A percentile compares a stretch with the other conserved stretches of the same genome.
Conservation (phyloP, 495 filamentous ascomycete genomes). For the Penicillium parvum region DNA sequence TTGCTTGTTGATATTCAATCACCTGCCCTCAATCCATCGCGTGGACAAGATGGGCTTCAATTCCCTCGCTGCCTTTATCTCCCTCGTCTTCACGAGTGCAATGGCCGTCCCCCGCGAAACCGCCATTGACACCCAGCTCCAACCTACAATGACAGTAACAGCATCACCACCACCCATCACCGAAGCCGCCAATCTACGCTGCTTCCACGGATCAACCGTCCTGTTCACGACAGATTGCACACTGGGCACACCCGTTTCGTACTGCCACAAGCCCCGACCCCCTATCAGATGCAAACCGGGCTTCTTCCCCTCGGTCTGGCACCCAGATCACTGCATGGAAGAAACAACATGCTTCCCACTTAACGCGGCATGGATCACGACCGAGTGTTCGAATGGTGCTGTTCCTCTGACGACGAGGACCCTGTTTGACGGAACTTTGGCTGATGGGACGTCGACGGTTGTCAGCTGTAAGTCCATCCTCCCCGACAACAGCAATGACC, state of each 20-base stretch:
- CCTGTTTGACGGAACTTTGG: conserved; percentile 18
- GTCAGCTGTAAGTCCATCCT: conserved; percentile 14
- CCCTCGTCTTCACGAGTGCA: background rate
- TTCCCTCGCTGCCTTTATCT: background rate
- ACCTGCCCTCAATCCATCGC: background rate
- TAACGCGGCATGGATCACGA: conserved; percentile 24
- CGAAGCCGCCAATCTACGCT: conserved; percentile 13
- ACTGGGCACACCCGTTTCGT: conserved; percentile 20
- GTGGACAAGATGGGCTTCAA: conserved; percentile 3
- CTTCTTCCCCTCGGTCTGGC: conserved; percentile 26
- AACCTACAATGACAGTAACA: conserved; percentile 2
- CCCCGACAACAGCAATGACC: background rate
- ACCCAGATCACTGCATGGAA: conserved; percentile 27
- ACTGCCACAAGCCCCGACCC: conserved; percentile 15
- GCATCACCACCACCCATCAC: conserved; percentile 11
- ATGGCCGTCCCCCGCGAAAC: conserved; percentile 15
- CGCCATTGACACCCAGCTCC: background rate
- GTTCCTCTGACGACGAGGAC: conserved; percentile 21
- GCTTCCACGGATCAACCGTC: conserved; percentile 19
- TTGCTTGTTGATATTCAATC: background rate
- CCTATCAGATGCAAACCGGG: conserved; percentile 19
- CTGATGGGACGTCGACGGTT: conserved; percentile 14
- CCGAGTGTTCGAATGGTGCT: conserved; percentile 24
- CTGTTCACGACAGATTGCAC: conserved; percentile 30
- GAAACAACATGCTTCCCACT: conserved; percentile 24